Evolutionary conservation across 805 yeast species (phyloP).

Genomic region (Candida incommunis): DNA sequence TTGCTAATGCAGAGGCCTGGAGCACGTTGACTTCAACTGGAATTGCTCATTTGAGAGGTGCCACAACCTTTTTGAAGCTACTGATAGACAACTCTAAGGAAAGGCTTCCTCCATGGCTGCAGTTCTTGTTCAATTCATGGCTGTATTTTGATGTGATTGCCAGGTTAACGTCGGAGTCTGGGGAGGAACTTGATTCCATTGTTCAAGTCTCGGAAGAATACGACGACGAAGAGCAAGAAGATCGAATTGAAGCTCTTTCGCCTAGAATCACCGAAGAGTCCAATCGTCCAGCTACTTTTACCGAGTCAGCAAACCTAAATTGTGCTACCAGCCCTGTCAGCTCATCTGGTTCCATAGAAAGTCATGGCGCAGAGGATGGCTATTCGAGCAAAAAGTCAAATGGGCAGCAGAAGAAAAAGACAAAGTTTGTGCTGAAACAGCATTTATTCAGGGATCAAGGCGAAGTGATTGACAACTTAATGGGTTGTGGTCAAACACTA

Average conservation of each 20-base stretch:
- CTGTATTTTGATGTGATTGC: slow-evolving; percentile 54
- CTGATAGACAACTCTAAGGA: slow-evolving; percentile 8
- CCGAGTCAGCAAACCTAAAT: neutral
- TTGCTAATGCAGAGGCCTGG: slow-evolving; percentile 59
- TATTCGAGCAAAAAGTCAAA: neutral
- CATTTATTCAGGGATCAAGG: slow-evolving; percentile 22
- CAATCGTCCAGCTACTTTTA: neutral
- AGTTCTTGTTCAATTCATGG: slow-evolving; percentile 49
- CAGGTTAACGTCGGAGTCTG: slow-evolving; percentile 42
- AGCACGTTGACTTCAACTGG: slow-evolving; percentile 54
- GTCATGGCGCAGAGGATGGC: neutral
- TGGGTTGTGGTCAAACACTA: slow-evolving; percentile 53
- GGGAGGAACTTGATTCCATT: slow-evolving; percentile 13
- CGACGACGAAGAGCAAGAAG: slow-evolving; percentile 4
- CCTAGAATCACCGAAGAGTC: neutral
- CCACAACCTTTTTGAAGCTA: slow-evolving; percentile 37
- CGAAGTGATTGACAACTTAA: slow-evolving; percentile 41
- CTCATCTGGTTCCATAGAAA: neutral
- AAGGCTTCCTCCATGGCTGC: slow-evolving; percentile 27
- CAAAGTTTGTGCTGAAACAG: slow-evolving; percentile 22
- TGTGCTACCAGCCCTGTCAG: neutral
- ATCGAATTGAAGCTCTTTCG: neutral
- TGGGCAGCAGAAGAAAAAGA: neutral
- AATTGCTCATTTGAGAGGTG: slow-evolving; percentile 55
- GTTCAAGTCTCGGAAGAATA: slow-evolving; percentile 9